phyloP scores from a whole-genome alignment of 345 rosid species.

The Orychophragmus violaceus region DNA sequence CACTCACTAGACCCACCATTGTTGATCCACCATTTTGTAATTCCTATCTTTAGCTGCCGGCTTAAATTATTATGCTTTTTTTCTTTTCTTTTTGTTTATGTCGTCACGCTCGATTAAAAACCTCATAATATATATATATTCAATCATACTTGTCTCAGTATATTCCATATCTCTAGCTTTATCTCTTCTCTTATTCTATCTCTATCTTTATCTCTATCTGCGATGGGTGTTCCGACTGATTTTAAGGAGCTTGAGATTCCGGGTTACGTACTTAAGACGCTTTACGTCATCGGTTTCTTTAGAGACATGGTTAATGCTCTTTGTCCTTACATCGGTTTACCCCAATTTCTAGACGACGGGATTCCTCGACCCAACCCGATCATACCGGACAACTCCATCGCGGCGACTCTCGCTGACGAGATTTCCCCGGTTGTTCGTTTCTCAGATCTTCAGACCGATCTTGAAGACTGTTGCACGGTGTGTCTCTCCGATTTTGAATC shows the following conservation, averaged over 20 bases:
- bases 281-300: constrained; percentile 48
- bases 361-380: constrained; percentile 12
- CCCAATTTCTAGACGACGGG: constrained; percentile 50
- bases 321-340: constrained; percentile 46
- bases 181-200: too few relatives aligned
- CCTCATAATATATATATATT: neutral
- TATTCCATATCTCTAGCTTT: too few relatives aligned
- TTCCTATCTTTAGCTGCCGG: neutral
- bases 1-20: constrained; percentile 3
- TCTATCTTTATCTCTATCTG: neutral
- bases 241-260: constrained; percentile 57
- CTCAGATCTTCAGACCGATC: constrained; percentile 41
- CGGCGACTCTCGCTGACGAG: constrained; percentile 41
- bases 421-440: constrained; percentile 52
- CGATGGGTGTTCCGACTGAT: constrained; percentile 62
- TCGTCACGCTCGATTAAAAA: neutral
- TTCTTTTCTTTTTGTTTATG: too few relatives aligned
- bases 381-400: constrained; percentile 4
- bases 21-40: neutral
- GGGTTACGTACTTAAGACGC: constrained; percentile 39
- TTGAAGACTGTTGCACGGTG: constrained; percentile 65
- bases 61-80: neutral
- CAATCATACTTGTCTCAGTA: neutral
- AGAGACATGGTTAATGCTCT: constrained; percentile 37
- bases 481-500: constrained; percentile 59